Evolutionary conservation across 805 yeast species (phyloP), one percentile per base, ranked within the genome.

Genomic region (Zygoascus biomembranicola): DNA sequence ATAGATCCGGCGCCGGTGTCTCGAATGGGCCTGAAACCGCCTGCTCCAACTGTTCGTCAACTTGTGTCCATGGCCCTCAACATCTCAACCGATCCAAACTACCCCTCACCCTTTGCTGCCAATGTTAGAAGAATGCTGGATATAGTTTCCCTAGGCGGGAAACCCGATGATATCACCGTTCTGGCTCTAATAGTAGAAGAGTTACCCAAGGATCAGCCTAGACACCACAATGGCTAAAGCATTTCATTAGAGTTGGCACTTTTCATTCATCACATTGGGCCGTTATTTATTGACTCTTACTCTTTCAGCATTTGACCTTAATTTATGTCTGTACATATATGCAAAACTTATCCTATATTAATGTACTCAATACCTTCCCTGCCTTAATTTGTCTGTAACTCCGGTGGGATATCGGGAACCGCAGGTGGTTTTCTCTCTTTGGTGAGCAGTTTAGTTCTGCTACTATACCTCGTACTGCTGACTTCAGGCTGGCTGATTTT

Each of bases 81-180:
- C 48, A 75, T 88, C 19, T 85, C 95, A 54, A 75, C 79, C 57
- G 92, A 92, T 67, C 78, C 84, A 13, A 73, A 78, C 53, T 86
- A 77, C 64, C 89, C 90, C 18, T 83, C 95, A 56, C 95, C 92
- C 0, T 92, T 92, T 69, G 85, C 96, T 8, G 90, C 85, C 68
- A 87, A 84, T 63, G 73, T 86, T 53, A 75, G 84, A 10, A 74
- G 80, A 59, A 66, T 84, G 50, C 79, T 88, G 1, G 85, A 85
- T 2, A 85, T 82, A 63, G 73, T 75, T 44, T 86, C 87, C 64
- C 74, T 81, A 55, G 98, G 99, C 35, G 99, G 99, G 13, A 92
- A 92, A 71, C 95, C 90, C 47, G 99, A 92, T 70, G 99, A 92
- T 69, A 85, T 94, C 41, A 89, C 98, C 0, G 80, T 85, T 16